Evolutionary conservation across 768 basidiomycete species (phyloP), one percentile per base, ranked within the genome.

Genomic region (Suillus occidentalis): DNA sequence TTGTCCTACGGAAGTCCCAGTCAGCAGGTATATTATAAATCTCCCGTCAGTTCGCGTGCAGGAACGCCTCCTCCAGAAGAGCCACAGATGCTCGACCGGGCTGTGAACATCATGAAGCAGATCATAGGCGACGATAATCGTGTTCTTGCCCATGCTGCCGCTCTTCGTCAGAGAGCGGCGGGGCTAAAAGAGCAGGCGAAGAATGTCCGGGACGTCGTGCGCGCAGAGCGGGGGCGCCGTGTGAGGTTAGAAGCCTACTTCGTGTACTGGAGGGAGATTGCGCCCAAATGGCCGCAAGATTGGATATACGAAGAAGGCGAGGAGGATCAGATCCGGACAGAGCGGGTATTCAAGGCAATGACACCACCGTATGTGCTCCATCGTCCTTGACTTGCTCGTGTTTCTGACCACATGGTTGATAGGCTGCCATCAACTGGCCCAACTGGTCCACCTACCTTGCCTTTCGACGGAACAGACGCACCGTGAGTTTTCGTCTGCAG

Each of bases 181-280:
- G 65, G 61, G 36, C 63, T 74, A 12, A 65, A 67, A 36, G 67
- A 69, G 40, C 69, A 63, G 43, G 73, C 67, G 12, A 67, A 68
- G 50, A 68, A 71, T n/a, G 47, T 71, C 31, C 71, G 75, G 12
- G 69, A 70, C 4, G 65, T 72, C 9, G 67, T 68, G 1, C 68
- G 69, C 56, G 72, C 67, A 0, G 73, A 76, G 62, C 63, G 16
- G 36, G 73, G 67, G 18, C 66, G 76, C 16, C 64, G 72, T 59
- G 70, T 70, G 52, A 64, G 76, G 16, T 70, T 77, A 68, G 70
- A 76, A 22, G 37, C 65, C 9, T 76, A 68, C 31, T 77, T 72
- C 43, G 61, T 63, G 37, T 70, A 74, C 40, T 77, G 76, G 73
- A 67, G 68, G 34, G 65, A 77, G 34, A 69, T 66, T 6, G 65